These are phyloP conservation scores for Ochetophila trinervis DNA, from an alignment of 306 rosid species.

Conservation along the genomic window DNA sequence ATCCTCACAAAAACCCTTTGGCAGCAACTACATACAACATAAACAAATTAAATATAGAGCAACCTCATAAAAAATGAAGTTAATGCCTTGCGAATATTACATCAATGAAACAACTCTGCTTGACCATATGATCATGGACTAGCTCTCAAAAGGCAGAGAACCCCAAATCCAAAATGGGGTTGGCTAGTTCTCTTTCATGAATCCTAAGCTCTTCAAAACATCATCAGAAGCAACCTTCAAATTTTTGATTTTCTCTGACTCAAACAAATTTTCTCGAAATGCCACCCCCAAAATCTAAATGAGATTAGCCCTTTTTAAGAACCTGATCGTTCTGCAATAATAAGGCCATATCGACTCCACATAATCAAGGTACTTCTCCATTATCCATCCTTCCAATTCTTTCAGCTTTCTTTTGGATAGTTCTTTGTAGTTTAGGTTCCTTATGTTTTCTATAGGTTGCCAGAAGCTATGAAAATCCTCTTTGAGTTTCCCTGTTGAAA, in stretches of 20 bases:
- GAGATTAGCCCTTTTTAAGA: constrained; percentile 76
- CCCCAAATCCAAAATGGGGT: constrained; percentile 58
- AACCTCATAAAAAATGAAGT: constrained; percentile 39
- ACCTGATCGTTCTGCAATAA: constrained; percentile 73
- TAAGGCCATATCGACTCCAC: constrained; percentile 84
- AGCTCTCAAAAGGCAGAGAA: constrained; percentile 40
- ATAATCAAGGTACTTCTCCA: constrained; percentile 67
- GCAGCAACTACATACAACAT: constrained; percentile 22
- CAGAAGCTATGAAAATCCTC: constrained; percentile 40
- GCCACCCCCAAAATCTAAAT: constrained; percentile 38
- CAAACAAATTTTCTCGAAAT: constrained; percentile 24
- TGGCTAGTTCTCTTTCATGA: constrained; percentile 34
- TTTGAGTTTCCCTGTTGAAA: constrained; percentile 58
- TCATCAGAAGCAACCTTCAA: constrained; percentile 29
- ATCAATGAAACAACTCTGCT: constrained; percentile 39
- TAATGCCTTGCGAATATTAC: constrained; percentile 29
- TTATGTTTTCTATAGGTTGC: constrained; percentile 52
- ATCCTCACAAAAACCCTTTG: too few species aligned
- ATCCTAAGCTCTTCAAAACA: constrained; percentile 24
- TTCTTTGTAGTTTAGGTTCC: constrained; percentile 56
- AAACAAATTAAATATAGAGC: constrained; percentile 16
- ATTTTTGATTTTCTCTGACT: constrained; percentile 25
- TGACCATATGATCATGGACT: constrained; percentile 27
- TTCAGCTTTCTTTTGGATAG: constrained; percentile 48
- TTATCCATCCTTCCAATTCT: constrained; percentile 45